Base-by-base conservation (phyloP, 2,329 filamentous ascomycete genomes). In the Monilinia laxa region DNA sequence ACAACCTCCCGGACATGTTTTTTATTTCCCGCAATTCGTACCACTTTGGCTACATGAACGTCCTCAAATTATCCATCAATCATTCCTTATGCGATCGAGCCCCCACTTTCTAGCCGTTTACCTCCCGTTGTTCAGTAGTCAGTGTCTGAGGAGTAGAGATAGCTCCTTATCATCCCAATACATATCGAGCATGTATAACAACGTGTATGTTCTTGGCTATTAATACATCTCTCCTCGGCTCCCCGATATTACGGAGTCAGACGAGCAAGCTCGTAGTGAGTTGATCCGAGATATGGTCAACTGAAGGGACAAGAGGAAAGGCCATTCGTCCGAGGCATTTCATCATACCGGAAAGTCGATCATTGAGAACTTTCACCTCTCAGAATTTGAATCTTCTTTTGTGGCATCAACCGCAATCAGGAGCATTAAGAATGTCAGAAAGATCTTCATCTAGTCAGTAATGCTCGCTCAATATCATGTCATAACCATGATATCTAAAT, bases 381-480 rank as follows among this genome's bases (percentile, higher is more conserved):
- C 45, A n/a, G 45, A 58, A 12, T 59, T 47, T 14, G 68, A 14
- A 55, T 73, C 53, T 58, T 76, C 74, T 55, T 75, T 75, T 12
- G 56, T 64, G n/a, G 75, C 67, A 64, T 76, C 73, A 18, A 76
- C 72, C 5, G 71, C 70, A 16, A 76, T 63, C 38, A 75, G 55
- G 42, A 77, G 70, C 1, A 68, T 67, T 20, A 76, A 70, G 51
- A 76, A 73, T 23, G 70, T 58, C n/a, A 76, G 28, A 28, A 75
- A 55, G 16, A 75, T 70, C 75, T 75, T 31, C 40, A 31, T 59
- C 16, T 20, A 58, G 68, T 68, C 67, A 40, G 59, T 45, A 49
- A 35, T 16, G 35, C 38, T 58, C 18, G 28, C 23, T 49, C 28
- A 65, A 25, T 42, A 45, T 40, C 23, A n/a, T 53, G 16, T 57